Base-by-base conservation (phyloP, 2,329 filamentous ascomycete species). In the Sordariomycetes sp. region DNA sequence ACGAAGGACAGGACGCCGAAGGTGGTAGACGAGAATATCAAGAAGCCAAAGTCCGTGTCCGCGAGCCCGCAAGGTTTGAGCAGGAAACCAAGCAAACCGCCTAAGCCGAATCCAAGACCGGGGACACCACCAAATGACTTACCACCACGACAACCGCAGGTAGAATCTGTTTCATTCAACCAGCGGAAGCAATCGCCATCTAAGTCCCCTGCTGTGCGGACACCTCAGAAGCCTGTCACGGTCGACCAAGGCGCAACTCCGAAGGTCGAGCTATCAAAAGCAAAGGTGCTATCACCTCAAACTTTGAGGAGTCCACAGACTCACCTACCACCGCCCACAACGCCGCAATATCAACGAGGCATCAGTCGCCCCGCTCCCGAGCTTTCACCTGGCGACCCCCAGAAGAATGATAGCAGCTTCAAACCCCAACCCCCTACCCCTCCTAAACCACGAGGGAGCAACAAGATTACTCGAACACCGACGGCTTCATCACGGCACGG, bases 221-320 rank as follows among this genome's bases (percentile, higher is more conserved):
- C 25, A 28, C 17, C 25, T n/a, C 12, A 28, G 8, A 28, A 28
- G 10, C 36, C 37, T 8, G 35, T 40, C n/a, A 32, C 40, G 5
- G n/a, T n/a, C n/a, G n/a, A n/a, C n/a, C n/a, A n/a, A n/a, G n/a
- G n/a, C n/a, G n/a, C n/a, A n/a, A n/a, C n/a, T n/a, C n/a, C n/a
- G n/a, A n/a, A 14, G 12, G 8, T 28, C 8, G 8, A 16, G 8
- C 25, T 14, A 28, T 28, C 25, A 39, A 11, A 17, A 11, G 25
- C 49, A 2, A 46, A 47, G n/a, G 41, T 55, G 3, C 51, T 54
- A 2, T 54, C 55, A 31, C 58, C 61, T 3, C 50, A 42, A 17
- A 50, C 54, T 17, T 37, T 51, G 8, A 37, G 46, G 8, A 55
- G 49, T 25, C 50, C 58, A 11, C 45, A 42, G n/a, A 1, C 35